Evolutionary conservation across 139 green algal genomes (phyloP).

Genomic region (Chlamydomonas incerta): DNA sequence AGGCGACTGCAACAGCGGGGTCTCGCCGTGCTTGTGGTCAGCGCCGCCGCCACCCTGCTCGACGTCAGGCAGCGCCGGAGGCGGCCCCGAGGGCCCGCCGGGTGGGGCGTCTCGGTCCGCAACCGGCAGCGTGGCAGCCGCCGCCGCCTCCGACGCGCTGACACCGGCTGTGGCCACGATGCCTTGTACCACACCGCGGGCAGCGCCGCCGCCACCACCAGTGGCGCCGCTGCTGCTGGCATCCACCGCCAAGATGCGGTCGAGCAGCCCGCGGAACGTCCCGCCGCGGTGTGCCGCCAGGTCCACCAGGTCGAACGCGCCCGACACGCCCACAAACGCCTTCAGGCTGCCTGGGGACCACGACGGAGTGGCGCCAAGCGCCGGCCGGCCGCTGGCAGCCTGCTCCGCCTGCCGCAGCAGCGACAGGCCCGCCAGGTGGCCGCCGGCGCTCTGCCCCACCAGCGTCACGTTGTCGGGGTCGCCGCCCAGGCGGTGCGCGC

Average conservation of each 20-base stretch:
- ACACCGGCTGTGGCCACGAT: too few relatives aligned
- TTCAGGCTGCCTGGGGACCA: constrained; percentile 69
- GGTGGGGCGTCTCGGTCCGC: too few relatives aligned
- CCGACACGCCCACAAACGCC: constrained; percentile 74
- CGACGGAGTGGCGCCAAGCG: constrained; percentile 34
- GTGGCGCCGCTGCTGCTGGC: neutral
- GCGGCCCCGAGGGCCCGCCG: too few relatives aligned
- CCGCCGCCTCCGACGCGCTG: too few relatives aligned
- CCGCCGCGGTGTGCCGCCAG: constrained; percentile 82
- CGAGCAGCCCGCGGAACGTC: constrained; percentile 74
- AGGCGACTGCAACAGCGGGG: too few relatives aligned
- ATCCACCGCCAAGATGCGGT: constrained; percentile 57
- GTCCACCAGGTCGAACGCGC: constrained; percentile 82
- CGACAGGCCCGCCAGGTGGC: constrained; percentile 82
- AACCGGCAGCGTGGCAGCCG: too few relatives aligned
- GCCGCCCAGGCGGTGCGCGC: constrained; percentile 75
- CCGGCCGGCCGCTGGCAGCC: neutral
- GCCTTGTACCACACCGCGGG: too few relatives aligned
- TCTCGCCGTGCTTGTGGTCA: too few relatives aligned
- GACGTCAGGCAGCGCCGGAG: too few relatives aligned
- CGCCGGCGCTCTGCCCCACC: constrained; percentile 91
- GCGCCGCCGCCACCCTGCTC: too few relatives aligned
- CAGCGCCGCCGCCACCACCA: too few relatives aligned
- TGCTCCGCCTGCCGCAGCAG: constrained; percentile 74
- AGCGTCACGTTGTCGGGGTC: constrained; percentile 81